phyloP scores from a whole-genome alignment of 2,329 filamentous ascomycete genomes.

The Tolypocladium sp. region DNA sequence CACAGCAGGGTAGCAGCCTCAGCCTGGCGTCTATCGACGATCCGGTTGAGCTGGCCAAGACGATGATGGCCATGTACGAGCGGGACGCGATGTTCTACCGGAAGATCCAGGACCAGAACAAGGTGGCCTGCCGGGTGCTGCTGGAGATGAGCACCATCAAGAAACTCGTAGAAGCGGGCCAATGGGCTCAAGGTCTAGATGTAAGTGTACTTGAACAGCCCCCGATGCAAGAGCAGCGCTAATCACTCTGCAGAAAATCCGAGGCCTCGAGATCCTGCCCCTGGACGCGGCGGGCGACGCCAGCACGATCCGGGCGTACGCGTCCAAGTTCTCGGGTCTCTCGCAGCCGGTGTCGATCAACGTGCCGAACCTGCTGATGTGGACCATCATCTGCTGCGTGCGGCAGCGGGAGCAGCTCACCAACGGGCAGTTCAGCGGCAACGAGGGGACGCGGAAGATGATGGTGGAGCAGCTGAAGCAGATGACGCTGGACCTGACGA shows the following conservation, averaged over 20 bases:
- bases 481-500: slow-evolving; percentile 82
- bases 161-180: slow-evolving; percentile 40
- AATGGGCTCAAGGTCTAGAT: slow-evolving; percentile 50
- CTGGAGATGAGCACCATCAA: slow-evolving; percentile 55
- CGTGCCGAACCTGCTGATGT: slow-evolving; percentile 84
- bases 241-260: slow-evolving; percentile 52
- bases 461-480: slow-evolving; percentile 65
- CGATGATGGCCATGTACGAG: slow-evolving; percentile 57
- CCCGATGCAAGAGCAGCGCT: slow-evolving; percentile 1
- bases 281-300: slow-evolving; percentile 67
- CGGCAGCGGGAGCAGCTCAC: slow-evolving; percentile 65
- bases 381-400: slow-evolving; percentile 83
- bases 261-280: slow-evolving; percentile 68
- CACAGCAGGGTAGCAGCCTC: slow-evolving; percentile 43
- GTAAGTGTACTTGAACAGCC: slow-evolving; percentile 30
- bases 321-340: slow-evolving; percentile 70
- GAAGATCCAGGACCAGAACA: slow-evolving; percentile 47
- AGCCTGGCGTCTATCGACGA: slow-evolving; percentile 52
- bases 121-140: slow-evolving; percentile 45
- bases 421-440: slow-evolving; percentile 64
- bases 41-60: slow-evolving; percentile 48
- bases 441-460: slow-evolving; percentile 52
- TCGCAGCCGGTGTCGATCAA: slow-evolving; percentile 78
- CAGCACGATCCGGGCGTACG: slow-evolving; percentile 66
- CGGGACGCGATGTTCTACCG: slow-evolving; percentile 51